Conservation (phyloP, 306 rosid species). For the Luffa acutangula region DNA sequence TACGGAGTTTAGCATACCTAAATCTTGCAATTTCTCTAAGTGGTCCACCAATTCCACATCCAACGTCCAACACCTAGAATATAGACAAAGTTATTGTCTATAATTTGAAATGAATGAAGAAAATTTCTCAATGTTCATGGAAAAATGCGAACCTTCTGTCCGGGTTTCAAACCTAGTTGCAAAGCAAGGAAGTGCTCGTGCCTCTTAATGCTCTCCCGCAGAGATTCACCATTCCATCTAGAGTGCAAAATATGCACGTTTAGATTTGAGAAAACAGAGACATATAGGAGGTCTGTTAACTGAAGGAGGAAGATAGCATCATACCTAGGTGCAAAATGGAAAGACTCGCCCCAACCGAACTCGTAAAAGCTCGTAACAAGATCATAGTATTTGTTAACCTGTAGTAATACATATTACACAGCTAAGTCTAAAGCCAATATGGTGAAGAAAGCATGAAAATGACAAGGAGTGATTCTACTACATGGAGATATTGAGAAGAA, state of each 20-base stretch:
- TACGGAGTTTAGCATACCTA: slow-evolving; percentile 31
- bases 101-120: background rate
- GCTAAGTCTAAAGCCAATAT: background rate
- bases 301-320: background rate
- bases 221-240: slow-evolving; percentile 89
- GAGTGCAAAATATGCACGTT: background rate
- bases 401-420: slow-evolving; percentile 20
- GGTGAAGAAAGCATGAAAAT: background rate
- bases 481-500: background rate
- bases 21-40: slow-evolving; percentile 80
- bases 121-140: background rate
- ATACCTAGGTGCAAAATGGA: slow-evolving; percentile 89
- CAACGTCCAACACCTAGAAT: slow-evolving; percentile 78
- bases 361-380: slow-evolving; percentile 91
- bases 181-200: slow-evolving; percentile 92
- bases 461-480: background rate
- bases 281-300: background rate
- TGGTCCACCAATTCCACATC: slow-evolving; percentile 97
- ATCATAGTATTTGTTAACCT: slow-evolving; percentile 94
- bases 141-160: slow-evolving; percentile 56
- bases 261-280: background rate
- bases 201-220: slow-evolving; percentile 83
- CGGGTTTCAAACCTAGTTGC: slow-evolving; percentile 70
- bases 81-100: background rate
- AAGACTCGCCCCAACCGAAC: slow-evolving; percentile 97